Percentiles rank a stretch among this genome's conserved stretches.
Evolutionary conservation across 306 rosid genomes (phyloP).

Genomic region (Lotus japonicus): DNA sequence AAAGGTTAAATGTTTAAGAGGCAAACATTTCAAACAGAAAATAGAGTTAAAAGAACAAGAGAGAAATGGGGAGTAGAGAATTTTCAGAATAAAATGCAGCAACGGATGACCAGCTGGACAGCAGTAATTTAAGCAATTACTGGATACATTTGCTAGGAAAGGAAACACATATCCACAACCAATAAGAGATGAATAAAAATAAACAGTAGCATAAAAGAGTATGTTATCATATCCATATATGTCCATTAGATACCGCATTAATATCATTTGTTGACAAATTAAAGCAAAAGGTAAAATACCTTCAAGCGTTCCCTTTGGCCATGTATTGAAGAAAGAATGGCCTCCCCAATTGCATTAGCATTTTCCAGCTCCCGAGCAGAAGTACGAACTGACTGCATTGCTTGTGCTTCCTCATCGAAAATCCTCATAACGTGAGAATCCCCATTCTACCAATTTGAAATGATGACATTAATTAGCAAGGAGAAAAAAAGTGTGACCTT

Average conservation of each 20-base stretch:
- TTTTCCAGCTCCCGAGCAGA: conserved; percentile 72
- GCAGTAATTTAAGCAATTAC: not conserved
- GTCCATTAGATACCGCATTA: not conserved
- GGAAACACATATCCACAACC: not conserved
- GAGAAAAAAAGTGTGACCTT: not conserved
- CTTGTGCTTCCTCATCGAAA: conserved; percentile 78
- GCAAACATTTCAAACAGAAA: not conserved
- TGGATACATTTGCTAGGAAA: not conserved
- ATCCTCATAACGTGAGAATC: conserved; percentile 72
- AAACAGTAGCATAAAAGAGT: not conserved
- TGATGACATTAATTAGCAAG: not conserved
- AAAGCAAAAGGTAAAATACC: conserved; percentile 39
- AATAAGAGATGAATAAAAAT: too few relatives aligned
- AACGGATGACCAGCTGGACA: not conserved
- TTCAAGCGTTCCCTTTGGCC: conserved; percentile 84
- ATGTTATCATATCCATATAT: conserved; percentile 11
- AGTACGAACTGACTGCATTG: conserved; percentile 55
- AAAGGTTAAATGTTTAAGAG: not conserved
- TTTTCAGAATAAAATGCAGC: not conserved
- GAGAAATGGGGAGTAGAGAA: not conserved
- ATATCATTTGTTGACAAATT: not conserved
- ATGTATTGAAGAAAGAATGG: conserved; percentile 66
- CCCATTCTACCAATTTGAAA: conserved; percentile 51
- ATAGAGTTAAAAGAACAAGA: not conserved
- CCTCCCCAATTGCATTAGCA: conserved; percentile 69